Conservation (phyloP, 441 rosid species). For the Isatis lusitanica region DNA sequence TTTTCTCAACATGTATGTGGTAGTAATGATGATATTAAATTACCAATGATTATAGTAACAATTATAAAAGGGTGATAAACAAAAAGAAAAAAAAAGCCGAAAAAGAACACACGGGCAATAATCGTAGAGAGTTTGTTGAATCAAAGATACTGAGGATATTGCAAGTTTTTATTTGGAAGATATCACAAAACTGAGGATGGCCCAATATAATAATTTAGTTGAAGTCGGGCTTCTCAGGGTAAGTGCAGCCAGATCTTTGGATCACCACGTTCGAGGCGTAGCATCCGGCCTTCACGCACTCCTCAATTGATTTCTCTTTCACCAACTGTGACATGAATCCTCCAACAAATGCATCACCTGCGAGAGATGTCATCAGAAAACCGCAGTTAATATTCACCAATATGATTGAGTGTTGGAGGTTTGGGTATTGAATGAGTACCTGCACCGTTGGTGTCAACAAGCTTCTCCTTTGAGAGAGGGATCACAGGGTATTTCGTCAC, state of each 20-base stretch:
- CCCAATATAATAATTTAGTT: constrained; percentile 5
- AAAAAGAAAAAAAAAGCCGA: not conserved
- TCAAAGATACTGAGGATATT: not conserved
- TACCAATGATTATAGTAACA: not conserved
- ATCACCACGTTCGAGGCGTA: constrained; percentile 80
- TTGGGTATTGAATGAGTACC: constrained; percentile 40
- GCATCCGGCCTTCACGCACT: constrained; percentile 73
- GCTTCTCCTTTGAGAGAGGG: constrained; percentile 71
- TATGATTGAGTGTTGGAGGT: not conserved
- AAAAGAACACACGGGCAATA: constrained; percentile 11
- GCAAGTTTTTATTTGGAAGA: constrained; percentile 19
- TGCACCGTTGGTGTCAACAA: constrained; percentile 87
- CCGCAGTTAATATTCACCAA: not conserved
- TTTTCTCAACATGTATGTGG: not conserved
- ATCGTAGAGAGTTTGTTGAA: constrained; percentile 13
- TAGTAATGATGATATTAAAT: not conserved
- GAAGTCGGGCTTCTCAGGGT: constrained; percentile 46
- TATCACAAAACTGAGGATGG: constrained; percentile 24
- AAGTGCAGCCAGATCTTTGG: constrained; percentile 92
- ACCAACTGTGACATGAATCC: constrained; percentile 87
- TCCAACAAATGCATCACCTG: constrained; percentile 95
- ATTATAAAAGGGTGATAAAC: not conserved
- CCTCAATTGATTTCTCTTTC: constrained; percentile 63
- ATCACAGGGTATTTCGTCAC: constrained; percentile 65
- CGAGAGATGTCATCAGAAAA: not conserved